Evolutionary conservation across 1,139 yeast genomes (phyloP).

Genomic region (Candida buenavistaensis): DNA sequence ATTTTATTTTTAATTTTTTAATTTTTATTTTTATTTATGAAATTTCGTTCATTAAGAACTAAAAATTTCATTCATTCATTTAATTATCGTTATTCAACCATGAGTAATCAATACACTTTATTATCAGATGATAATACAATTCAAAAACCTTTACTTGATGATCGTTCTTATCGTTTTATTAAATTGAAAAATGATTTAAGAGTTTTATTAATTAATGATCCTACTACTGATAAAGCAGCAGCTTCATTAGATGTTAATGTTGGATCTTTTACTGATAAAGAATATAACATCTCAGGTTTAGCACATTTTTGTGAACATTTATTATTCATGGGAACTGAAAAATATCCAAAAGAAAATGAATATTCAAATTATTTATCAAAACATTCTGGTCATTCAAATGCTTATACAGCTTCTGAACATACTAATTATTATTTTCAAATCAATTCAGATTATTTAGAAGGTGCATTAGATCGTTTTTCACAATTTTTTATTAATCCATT

Average conservation of each 20-base stretch:
- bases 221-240: constrained; percentile 85
- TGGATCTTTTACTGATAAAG: constrained; percentile 84
- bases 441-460: constrained; percentile 70
- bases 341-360: constrained; percentile 90
- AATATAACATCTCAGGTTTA: constrained; percentile 68
- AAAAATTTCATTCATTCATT: constrained; percentile 1
- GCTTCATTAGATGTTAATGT: constrained; percentile 92
- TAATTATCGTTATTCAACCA: constrained; percentile 1
- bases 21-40: too few relatives aligned
- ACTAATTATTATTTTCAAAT: constrained; percentile 92
- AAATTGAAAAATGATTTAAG: constrained; percentile 64
- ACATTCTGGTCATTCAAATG: constrained; percentile 68
- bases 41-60: too few relatives aligned
- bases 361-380: constrained; percentile 75
- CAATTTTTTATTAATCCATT: constrained; percentile 89
- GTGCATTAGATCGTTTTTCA: constrained; percentile 89
- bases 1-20: too few relatives aligned
- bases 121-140: constrained; percentile 26
- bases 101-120: constrained; percentile 14
- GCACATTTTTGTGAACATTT: constrained; percentile 98
- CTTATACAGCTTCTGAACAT: constrained; percentile 85
- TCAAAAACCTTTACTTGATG: constrained; percentile 69
- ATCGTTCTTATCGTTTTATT: constrained; percentile 69
- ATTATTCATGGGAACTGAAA: constrained; percentile 93
- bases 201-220: constrained; percentile 78